Evolutionary conservation across 2,329 filamentous ascomycete species (phyloP), one percentile per base, ranked within the genome.

Genomic region (Aspergillus sp.): DNA sequence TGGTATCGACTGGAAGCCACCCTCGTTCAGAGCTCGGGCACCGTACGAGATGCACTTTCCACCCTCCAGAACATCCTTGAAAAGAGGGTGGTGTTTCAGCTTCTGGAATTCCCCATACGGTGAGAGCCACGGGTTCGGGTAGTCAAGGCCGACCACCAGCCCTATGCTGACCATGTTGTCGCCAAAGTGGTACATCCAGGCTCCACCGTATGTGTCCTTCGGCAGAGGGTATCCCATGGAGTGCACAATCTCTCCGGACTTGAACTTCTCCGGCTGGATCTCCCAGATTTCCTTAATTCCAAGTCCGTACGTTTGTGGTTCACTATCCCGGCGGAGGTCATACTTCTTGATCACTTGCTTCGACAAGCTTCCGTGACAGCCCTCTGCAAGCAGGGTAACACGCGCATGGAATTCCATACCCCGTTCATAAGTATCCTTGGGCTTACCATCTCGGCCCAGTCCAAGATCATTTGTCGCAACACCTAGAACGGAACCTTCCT

Each of bases 131-230:
- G 93, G 93, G 69, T 98, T 98, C 34, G 88, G 78, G 66, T 98
- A 98, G 73, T 98, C 93, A 42, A 98, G 78, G 26, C 90, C 90
- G 32, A 94, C 87, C 8, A 98, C 93, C 12, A 97, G 76, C 26
- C 93, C 93, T 44, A 98, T 77, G 54, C 84, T 90, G 47, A 98
- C 91, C 58, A 97, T 79, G 68, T 97, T 98, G 58, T 98, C 91
- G 32, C 90, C 93, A 67, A 97, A 98, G 68, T 98, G 93, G 63
- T 98, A 98, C 88, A 98, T 90, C 84, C 90, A 98, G n/a, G 88
- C 90, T 53, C 93, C 93, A 54, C 93, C 93, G 64, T 98, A 98
- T 7, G 90, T 93, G 62, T 97, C 86, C 56, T 77, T 81, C 11
- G 89, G 81, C 36, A 98, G 71, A 13, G 93, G 93, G 61, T 95